Base-by-base conservation (phyloP, 305 asterid genomes). In the Plantago coronopus region DNA sequence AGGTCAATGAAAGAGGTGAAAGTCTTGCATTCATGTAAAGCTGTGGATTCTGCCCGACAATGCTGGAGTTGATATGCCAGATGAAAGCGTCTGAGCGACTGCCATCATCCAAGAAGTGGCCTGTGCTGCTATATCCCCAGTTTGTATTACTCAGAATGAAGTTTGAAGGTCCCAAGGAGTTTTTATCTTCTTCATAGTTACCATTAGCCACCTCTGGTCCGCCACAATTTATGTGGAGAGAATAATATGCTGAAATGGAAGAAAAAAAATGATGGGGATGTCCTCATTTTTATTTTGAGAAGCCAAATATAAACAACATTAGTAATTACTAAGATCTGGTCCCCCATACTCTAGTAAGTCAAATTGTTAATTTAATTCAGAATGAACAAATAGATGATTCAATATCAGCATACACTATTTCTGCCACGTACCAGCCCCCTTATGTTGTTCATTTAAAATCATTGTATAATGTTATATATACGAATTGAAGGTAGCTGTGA, bases 1-100 rank as follows among this genome's bases (percentile, higher is more conserved):
- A 80, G 5, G 78, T 75, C 65, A 78, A 57, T 7, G 86, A 78
- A 19, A 76, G 60, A 15, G 83, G 78, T 11, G 86, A 74, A 22
- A 75, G 57, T 0, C 83, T 76, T 40, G 83, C 83, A 37, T 56
- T 25, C 59, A 4, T 74, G 69, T 78, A 78, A 49, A 80, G 60
- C 31, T 65, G 61, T 2, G 66, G 16, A 45, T 70, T 62, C 47
- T 57, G 16, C 48, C 55, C 76, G 38, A 59, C 17, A 51, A 77
- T 47, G 9, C 18, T 44, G n/a, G 83, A 72, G 58, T n/a, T 17
- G 43, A 59, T 72, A 2, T 50, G 0, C 66, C 48, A 43, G 18
- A 59, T 61, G 51, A 68, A 74, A 3, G 63, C 9, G 56, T 74
- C 72, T 20, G 5, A n/a, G 2, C 47, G n/a, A 1, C 17, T 48